Conservation (phyloP, 1,139 yeast species). For the Geotrichum europaeum region DNA sequence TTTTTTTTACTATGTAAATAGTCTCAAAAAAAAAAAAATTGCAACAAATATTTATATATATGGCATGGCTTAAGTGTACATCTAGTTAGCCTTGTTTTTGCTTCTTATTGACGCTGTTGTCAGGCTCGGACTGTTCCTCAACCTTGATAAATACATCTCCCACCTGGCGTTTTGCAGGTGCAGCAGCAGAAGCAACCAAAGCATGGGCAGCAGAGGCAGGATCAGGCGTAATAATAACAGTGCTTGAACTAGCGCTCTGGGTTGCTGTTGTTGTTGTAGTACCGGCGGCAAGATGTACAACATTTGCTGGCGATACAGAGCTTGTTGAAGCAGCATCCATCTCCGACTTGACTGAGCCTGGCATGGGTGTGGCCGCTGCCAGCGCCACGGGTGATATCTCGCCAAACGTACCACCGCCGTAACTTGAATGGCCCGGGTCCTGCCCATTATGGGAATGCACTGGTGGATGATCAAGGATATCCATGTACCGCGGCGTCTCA, state of each 20-base stretch:
- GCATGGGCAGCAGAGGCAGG: neutral
- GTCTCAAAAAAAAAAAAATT: neutral
- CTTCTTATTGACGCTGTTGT: neutral
- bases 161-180: neutral
- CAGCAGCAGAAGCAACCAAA: neutral
- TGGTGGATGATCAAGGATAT: neutral
- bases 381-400: neutral
- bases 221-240: neutral
- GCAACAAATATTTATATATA: too few relatives aligned
- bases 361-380: neutral
- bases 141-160: neutral
- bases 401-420: neutral
- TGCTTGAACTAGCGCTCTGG: neutral
- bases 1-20: neutral
- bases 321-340: neutral
- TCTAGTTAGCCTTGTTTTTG: neutral
- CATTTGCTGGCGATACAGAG: neutral
- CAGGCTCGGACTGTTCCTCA: neutral
- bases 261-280: neutral
- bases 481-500: conserved; percentile 13
- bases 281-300: neutral
- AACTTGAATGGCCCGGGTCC: neutral
- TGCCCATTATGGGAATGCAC: neutral
- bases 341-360: neutral
- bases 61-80: neutral